A percentile compares a stretch with the other conserved stretches of the same genome.
These are phyloP conservation scores for Linanthus parryae DNA, from an alignment of 148 eudicot species.

Conservation along the genomic window DNA sequence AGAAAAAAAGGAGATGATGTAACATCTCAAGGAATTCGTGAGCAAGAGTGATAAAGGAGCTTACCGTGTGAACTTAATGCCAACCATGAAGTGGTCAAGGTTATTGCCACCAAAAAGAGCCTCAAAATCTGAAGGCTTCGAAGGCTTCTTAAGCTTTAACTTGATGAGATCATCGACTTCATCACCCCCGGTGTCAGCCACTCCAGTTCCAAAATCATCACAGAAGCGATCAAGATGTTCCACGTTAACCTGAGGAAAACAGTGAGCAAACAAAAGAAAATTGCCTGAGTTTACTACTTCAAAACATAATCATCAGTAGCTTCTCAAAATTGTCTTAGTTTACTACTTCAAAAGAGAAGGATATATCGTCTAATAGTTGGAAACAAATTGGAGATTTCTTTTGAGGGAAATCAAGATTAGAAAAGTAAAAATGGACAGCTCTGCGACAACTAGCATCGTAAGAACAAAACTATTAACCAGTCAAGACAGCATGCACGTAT, in stretches of 20 bases:
- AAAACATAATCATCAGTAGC: no score
- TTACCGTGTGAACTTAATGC: slow-evolving; percentile 82
- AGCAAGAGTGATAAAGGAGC: neutral
- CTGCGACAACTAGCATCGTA: no score
- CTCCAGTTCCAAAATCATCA: slow-evolving; percentile 58
- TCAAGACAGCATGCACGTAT: no score
- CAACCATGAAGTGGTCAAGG: slow-evolving; percentile 82
- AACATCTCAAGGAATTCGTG: neutral
- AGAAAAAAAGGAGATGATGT: no score
- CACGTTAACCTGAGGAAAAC: slow-evolving; percentile 53
- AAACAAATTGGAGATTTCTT: no score
- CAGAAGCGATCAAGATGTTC: slow-evolving; percentile 64
- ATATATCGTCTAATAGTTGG: neutral
- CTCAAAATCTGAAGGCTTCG: slow-evolving; percentile 76
- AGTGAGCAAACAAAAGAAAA: slow-evolving; percentile 11
- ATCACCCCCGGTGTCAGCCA: slow-evolving; percentile 31
- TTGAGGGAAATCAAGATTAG: no score
- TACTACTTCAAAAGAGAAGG: neutral
- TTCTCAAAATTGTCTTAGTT: neutral
- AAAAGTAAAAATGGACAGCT: no score
- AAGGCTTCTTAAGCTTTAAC: slow-evolving; percentile 21
- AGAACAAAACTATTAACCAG: no score
- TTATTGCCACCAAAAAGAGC: slow-evolving; percentile 80
- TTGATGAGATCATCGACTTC: slow-evolving; percentile 13
- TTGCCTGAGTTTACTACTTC: neutral